Conservation (phyloP, 2,329 filamentous ascomycete genomes). For the Calonectria naviculata region DNA sequence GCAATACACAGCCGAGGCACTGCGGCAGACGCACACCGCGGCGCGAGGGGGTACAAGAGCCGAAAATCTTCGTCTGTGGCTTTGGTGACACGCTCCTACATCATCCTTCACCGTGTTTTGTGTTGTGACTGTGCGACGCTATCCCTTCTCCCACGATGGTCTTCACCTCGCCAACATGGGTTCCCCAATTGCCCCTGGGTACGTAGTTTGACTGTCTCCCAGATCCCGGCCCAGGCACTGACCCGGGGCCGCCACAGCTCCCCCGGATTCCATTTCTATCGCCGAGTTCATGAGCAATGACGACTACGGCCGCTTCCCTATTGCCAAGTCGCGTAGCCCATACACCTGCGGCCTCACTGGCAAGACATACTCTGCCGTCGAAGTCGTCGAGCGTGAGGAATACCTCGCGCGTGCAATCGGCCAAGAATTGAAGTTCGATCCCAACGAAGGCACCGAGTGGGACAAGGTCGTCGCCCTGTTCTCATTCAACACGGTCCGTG, state of each 20-base stretch:
- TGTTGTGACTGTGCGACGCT: neutral
- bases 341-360: constrained; percentile 83
- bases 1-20: neutral
- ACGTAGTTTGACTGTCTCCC: constrained; percentile 32
- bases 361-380: constrained; percentile 69
- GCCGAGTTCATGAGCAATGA: constrained; percentile 79
- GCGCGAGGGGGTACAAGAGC: neutral
- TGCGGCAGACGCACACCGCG: neutral
- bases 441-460: constrained; percentile 79
- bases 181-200: constrained; percentile 65
- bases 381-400: constrained; percentile 75
- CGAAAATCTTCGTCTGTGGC: neutral
- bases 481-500: constrained; percentile 77
- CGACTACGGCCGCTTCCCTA: constrained; percentile 56
- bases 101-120: neutral
- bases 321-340: constrained; percentile 73
- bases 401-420: constrained; percentile 75
- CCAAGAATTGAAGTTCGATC: constrained; percentile 76
- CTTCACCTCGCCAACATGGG: constrained; percentile 71
- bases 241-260: constrained; percentile 48
- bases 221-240: neutral
- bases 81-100: neutral
- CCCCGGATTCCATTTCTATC: constrained; percentile 80
- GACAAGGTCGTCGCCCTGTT: constrained; percentile 84
- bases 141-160: constrained; percentile 48